These are phyloP conservation scores for Beta lomatogona DNA, from an alignment of 179 eudicot species.

Conservation along the genomic window DNA sequence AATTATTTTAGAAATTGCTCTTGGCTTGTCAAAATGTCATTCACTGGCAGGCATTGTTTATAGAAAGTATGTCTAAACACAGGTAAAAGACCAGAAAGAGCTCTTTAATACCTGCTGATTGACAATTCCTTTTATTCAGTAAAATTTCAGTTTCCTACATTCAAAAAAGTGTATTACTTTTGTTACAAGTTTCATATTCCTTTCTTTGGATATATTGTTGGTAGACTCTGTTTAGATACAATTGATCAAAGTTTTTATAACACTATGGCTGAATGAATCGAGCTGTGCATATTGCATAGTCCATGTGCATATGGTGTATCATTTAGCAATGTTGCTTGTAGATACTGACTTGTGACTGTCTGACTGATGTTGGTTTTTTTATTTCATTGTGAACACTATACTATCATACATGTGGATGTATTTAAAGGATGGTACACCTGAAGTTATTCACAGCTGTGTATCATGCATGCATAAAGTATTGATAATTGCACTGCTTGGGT, in stretches of 20 bases:
- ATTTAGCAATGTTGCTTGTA: not conserved
- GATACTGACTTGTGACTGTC: not conserved
- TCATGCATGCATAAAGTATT: no score
- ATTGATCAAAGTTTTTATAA: conserved; percentile 3
- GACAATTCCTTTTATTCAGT: not conserved
- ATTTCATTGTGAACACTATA: no score
- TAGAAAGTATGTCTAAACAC: not conserved
- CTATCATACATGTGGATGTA: no score
- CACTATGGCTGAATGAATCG: not conserved
- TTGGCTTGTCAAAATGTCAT: not conserved
- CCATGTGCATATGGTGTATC: not conserved
- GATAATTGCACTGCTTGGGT: no score
- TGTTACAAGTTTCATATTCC: conserved; percentile 5
- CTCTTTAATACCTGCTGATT: conserved; percentile 19
- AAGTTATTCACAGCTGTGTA: no score
- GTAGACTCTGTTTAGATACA: conserved; percentile 6
- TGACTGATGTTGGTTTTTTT: not conserved
- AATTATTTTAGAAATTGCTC: not conserved
- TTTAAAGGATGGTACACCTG: no score
- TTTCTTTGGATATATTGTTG: not conserved
- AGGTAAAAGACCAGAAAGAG: conserved; percentile 14
- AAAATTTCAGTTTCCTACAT: conserved; percentile 16
- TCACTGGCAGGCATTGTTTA: conserved; percentile 11
- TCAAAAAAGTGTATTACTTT: conserved; percentile 9
- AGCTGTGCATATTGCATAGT: conserved; percentile 15